Conservation (phyloP, 164 flowering plant species). For the Houttuynia cordata region DNA sequence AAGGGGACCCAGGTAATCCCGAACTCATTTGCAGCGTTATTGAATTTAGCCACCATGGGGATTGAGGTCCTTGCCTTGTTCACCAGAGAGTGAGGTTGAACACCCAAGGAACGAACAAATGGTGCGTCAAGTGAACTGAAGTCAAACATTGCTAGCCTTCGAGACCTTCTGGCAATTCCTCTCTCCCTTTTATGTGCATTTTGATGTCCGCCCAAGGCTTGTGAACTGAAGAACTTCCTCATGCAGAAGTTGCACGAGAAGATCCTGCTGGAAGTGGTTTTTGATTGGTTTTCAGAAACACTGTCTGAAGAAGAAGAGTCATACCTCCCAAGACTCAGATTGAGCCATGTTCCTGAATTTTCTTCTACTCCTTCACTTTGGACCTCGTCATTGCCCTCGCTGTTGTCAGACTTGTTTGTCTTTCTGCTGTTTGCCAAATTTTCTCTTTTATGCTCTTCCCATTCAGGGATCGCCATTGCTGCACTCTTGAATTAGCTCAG, state of each 20-base stretch:
- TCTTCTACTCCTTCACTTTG: conserved; percentile 13
- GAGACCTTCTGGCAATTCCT: conserved; percentile 33
- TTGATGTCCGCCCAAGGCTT: conserved; percentile 54
- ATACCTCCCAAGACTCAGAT: conserved; percentile 26
- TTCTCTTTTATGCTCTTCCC: conserved; percentile 14
- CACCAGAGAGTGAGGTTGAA: conserved; percentile 49
- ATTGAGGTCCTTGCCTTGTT: conserved; percentile 32
- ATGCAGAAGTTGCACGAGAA: conserved; percentile 55
- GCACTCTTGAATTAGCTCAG: not conserved
- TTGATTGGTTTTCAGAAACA: conserved; percentile 15
- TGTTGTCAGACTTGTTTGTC: conserved; percentile 7
- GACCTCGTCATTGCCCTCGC: conserved; percentile 5
- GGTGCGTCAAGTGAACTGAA: conserved; percentile 2
- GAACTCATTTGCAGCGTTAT: conserved; percentile 17
- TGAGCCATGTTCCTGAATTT: conserved; percentile 28
- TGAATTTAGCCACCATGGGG: conserved; percentile 24
- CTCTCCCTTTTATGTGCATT: conserved; percentile 58
- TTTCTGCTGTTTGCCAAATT: conserved; percentile 3
- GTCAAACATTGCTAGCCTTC: conserved; percentile 25
- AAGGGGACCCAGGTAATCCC: conserved; percentile 25
- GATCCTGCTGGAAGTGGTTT: conserved; percentile 23
- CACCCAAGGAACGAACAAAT: conserved; percentile 43
- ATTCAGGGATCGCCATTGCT: conserved; percentile 13
- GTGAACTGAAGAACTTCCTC: conserved; percentile 56
- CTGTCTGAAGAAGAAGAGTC: conserved; percentile 12